Conservation (phyloP, 2,329 filamentous ascomycete species). For the Colletotrichum nymphaeae region DNA sequence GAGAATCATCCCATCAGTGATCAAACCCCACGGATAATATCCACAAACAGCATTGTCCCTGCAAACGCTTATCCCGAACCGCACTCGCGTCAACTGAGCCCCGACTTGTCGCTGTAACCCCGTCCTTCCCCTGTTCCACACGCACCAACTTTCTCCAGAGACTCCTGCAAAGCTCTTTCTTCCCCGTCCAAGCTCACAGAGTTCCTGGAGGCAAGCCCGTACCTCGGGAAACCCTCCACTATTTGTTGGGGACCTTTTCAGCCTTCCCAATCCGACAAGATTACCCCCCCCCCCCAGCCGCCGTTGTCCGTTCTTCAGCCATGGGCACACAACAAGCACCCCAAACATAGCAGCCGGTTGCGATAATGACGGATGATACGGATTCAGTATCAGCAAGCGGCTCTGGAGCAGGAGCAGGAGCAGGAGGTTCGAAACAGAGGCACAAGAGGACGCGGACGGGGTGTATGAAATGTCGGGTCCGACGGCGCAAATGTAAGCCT, state of each 20-base stretch:
- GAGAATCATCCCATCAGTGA: neutral
- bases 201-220: conserved; percentile 1
- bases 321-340: conserved; percentile 11
- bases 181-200: neutral
- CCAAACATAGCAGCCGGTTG: neutral
- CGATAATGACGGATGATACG: conserved; percentile 28
- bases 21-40: neutral
- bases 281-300: conserved; percentile 24
- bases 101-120: neutral
- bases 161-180: neutral
- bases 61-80: neutral
- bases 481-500: conserved; percentile 59
- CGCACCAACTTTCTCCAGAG: neutral
- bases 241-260: conserved; percentile 18
- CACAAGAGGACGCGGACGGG: conserved; percentile 53
- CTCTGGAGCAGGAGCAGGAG: neutral
- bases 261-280: conserved; percentile 36
- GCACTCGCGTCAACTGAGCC: neutral
- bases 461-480: conserved; percentile 60
- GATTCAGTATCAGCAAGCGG: conserved; percentile 21
- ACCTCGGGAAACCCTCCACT: conserved; percentile 18
- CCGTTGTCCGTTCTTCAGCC: neutral
- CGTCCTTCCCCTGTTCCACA: neutral
- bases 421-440: conserved; percentile 4
- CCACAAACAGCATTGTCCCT: neutral